Evolutionary conservation across 1,284 basidiomycete genomes (phyloP).

Genomic region (Melampsora americana): DNA sequence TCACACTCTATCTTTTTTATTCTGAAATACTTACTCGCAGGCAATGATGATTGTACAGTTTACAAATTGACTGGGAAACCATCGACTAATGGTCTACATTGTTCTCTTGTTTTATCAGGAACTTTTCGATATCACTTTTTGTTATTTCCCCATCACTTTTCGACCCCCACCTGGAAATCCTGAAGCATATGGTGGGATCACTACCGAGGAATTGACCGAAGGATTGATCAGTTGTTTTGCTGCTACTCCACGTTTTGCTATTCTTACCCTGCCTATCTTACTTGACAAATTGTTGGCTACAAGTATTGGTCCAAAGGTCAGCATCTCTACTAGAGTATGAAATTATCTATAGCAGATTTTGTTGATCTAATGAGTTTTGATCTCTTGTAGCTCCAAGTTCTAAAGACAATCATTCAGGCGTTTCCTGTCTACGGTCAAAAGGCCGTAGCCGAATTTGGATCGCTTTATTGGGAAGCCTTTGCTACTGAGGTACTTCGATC

Average conservation of each 20-base stretch:
- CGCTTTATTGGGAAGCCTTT: constrained; percentile 77
- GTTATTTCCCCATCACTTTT: constrained; percentile 98
- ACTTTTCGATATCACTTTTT: constrained; percentile 92
- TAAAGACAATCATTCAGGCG: constrained; percentile 50
- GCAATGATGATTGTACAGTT: background rate
- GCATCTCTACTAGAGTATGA: background rate
- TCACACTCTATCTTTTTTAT: background rate
- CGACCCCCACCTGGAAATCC: constrained; percentile 90
- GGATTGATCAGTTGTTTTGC: constrained; percentile 68
- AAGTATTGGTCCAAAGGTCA: constrained; percentile 69
- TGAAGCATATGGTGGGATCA: constrained; percentile 69
- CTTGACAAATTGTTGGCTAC: constrained; percentile 86
- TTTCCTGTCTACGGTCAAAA: constrained; percentile 75
- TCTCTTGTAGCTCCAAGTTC: constrained; percentile 23
- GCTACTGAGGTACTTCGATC: constrained; percentile 71
- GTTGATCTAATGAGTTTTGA: background rate
- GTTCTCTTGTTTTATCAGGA: constrained; percentile 60
- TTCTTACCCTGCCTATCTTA: constrained; percentile 79
- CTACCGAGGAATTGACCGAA: constrained; percentile 75
- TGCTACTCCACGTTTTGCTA: constrained; percentile 77
- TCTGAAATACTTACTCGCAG: too few species aligned
- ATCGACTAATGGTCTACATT: background rate
- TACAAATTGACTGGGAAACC: background rate
- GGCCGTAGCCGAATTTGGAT: constrained; percentile 64
- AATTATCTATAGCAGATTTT: background rate